Evolutionary conservation across 176 grass and related monocot genomes (phyloP), one percentile per base, ranked within the genome.

Genomic region (Triticum urartu): DNA sequence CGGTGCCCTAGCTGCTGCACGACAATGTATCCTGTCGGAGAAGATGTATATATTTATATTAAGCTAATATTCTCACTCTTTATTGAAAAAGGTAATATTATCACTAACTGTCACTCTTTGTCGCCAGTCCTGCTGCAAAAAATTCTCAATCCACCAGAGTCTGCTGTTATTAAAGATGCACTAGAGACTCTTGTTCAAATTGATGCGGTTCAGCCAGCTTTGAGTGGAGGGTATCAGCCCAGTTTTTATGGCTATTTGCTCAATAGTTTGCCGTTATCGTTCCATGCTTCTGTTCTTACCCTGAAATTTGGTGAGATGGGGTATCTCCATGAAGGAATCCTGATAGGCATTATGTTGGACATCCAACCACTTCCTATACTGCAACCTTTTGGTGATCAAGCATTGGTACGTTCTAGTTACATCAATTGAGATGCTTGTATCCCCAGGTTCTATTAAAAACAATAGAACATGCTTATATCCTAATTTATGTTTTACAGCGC

Each of bases 161-260:
- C 43, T 12, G 61, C 85, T 73, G 79, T 86, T 73, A 38, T 98
- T 82, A 85, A 95, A 83, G 91, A 89, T 80, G 87, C 95, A 33
- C 52, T 98, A 36, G 75, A 82, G 56, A 89, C 85, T 12, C 93
- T 98, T 42, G 83, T 98, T 70, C 85, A 95, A 78, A 93, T 93
- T 66, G 77, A 79, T 59, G 95, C 93, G 59, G 86, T 90, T 79
- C 90, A 87, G 63, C 85, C 89, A 87, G 42, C 36, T 56, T 17
- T 87, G 84, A 22, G 30, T 21, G 87, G 90, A 81, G 91, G 86
- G 59, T 90, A 92, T 82, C 80, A 89, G 58, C 91, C 95, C 35
- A 98, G 93, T 54, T 98, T 95, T 85, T 88, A 93, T 88, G 95
- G 93, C 5, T 79, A 77, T 70, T 93, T 98, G 83, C 91, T 98